These are phyloP conservation scores for Kluyveromyces marxianus DNA, from an alignment of 1,139 yeast genomes.

Conservation along the genomic window DNA sequence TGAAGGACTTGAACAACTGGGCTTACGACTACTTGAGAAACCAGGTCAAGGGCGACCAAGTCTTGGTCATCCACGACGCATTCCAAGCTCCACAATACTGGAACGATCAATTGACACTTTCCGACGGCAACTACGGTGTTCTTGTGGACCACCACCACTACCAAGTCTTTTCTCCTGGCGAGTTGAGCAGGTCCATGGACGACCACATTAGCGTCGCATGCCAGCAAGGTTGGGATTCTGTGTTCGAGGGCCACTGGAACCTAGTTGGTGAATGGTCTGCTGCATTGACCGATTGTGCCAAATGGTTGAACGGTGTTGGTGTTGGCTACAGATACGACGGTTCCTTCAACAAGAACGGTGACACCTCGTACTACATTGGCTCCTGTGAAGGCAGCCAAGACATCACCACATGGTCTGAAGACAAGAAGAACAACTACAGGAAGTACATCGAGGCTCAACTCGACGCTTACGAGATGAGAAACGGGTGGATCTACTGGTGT, in stretches of 20 bases:
- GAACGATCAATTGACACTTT: conserved; percentile 42
- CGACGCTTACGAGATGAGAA: conserved; percentile 65
- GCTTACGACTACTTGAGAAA: conserved; percentile 33
- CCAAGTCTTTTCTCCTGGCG: conserved; percentile 69
- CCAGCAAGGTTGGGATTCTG: conserved; percentile 45
- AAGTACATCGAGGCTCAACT: conserved; percentile 81
- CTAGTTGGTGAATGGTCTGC: conserved; percentile 91
- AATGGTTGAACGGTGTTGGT: conserved; percentile 88
- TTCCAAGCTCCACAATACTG: conserved; percentile 58
- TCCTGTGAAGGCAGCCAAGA: conserved; percentile 56
- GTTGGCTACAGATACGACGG: conserved; percentile 84
- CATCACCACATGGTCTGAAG: conserved; percentile 51
- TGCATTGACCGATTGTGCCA: conserved; percentile 88
- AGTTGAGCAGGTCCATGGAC: conserved; percentile 48
- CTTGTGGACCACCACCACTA: conserved; percentile 88
- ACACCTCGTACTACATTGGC: conserved; percentile 46
- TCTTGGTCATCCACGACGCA: conserved; percentile 39
- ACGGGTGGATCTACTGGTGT: conserved; percentile 91
- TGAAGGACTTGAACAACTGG: conserved; percentile 46
- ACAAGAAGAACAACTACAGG: conserved; percentile 52
- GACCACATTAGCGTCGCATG: conserved; percentile 62
- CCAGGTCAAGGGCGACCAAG: conserved; percentile 25
- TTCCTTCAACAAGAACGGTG: conserved; percentile 36
- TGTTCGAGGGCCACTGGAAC: conserved; percentile 60
- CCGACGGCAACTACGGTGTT: conserved; percentile 50